Base-by-base conservation (phyloP, 192 early-diverging fungal genomes). In the Podila horticola region DNA sequence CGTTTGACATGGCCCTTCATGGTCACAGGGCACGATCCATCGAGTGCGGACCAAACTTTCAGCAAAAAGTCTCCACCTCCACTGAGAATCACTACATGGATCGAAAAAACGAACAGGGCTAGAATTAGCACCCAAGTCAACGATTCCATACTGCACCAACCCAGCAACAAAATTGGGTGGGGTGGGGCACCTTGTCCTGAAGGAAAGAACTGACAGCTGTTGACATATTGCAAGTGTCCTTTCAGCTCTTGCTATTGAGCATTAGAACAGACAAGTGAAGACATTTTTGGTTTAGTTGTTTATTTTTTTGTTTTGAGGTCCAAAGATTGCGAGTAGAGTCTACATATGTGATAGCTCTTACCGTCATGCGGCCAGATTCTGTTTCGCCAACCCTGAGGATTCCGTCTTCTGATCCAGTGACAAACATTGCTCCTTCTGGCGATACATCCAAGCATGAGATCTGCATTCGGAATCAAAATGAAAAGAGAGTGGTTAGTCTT, bases 21-120 rank as follows among this genome's bases (percentile, higher is more conserved):
- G 10, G 92, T 92, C 5, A 91, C 90, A 12, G 93, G 93, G 65
- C 92, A 93, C 33, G 84, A 84, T 58, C 93, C 93, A 71, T 95
- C 92, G 34, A 88, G 67, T 28, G 86, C 92, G 26, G 93, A 93
- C 93, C 93, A 95, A 65, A 95, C 82, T 41, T 89, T 89, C 9
- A 93, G 72, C 45, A 88, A 86, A 74, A 92, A 88, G 67, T 95
- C 93, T 17, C 87, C 84, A 15, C 86, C 88, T 5, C 90, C 93
- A 61, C 89, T 92, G 12, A 95, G 84, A 9, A 92, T 82, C 1
- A 94, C 93, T 84, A 66, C 28, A 2, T 51, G 17, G 57, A 55
- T 49, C 15, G 34, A 52, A n/a, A 26, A 28, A 24, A 48, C 20
- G 50, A n/a, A 22, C 1, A 34, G 63, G n/a, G 51, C 20, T 17